Conservation (phyloP, 2,329 filamentous ascomycete species). For the Coleophoma crateriformis region DNA sequence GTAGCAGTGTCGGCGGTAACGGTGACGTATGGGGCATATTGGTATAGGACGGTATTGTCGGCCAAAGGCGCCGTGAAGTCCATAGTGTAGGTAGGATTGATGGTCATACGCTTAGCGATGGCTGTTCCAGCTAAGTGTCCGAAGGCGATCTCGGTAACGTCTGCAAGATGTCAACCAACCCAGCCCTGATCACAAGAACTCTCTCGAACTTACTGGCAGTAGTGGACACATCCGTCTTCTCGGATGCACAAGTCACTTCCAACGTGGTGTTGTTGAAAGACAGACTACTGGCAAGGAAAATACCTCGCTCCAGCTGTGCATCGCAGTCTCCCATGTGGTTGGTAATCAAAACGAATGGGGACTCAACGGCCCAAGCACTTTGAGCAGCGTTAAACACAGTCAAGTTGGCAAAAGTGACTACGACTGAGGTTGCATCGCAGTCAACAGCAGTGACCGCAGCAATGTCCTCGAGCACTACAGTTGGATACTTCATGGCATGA, state of each 20-base stretch:
- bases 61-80: constrained; percentile 15
- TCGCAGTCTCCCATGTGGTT: constrained; percentile 37
- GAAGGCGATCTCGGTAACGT: constrained; percentile 19
- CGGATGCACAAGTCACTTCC: constrained; percentile 26
- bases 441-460: constrained; percentile 23
- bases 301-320: constrained; percentile 31
- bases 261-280: constrained; percentile 20
- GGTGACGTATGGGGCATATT: constrained; percentile 25
- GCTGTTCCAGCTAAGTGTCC: constrained; percentile 18
- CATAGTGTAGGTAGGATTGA: constrained; percentile 22
- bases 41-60: constrained; percentile 25
- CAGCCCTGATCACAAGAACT: not conserved
- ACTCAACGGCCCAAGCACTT: constrained; percentile 18
- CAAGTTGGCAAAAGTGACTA: constrained; percentile 19
- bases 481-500: constrained; percentile 22
- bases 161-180: constrained; percentile 6
- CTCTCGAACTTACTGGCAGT: constrained; percentile 27
- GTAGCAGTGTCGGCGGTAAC: constrained; percentile 29
- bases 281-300: constrained; percentile 29
- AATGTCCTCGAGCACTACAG: constrained; percentile 28
- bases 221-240: constrained; percentile 26
- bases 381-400: constrained; percentile 18
- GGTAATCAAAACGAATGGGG: constrained; percentile 32
- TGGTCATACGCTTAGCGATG: constrained; percentile 13
- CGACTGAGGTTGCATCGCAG: constrained; percentile 20